Base-by-base conservation (phyloP, 129 eudicot species). In the Calendula officinalis region DNA sequence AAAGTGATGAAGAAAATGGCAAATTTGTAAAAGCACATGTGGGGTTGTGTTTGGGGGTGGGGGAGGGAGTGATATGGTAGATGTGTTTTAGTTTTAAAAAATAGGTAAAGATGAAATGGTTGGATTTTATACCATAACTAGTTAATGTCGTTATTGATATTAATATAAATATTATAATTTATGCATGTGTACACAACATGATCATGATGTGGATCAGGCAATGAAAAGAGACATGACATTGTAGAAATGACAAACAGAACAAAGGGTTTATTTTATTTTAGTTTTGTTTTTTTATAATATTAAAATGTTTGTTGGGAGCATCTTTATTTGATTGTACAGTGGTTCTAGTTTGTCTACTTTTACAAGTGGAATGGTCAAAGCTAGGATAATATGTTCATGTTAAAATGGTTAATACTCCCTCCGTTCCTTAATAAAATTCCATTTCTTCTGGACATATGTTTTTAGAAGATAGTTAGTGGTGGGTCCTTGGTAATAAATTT, bases 281-380 rank as follows among this genome's bases (percentile, higher is more conserved):
- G 11, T 39, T 39, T 9, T 35, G 38, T 55, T 11, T 16, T 12
- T 7, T 22, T 34, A 22, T 22, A n/a, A 48, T 77, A 66, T 66
- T 52, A 11, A 22, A 55, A 56, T 15, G 27, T 68, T 73, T 37
- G 50, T 45, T 46, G 22, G 51, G 60, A 64, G 78, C 66, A 73
- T 73, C 71, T 61, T 64, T 49, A 45, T 58, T 36, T 39, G 75
- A 61, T 70, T 60, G 62, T 60, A 27, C 61, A 27, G 46, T 49
- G 44, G 52, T 50, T 61, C 30, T 60, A 48, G 42, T 65, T 66
- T 37, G 10, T 36, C 8, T 7, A 39, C 44, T 37, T 55, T 52
- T 34, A 17, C 52, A 64, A 64, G 70, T 73, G 78, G 72, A 65
- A 27, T 56, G 72, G 67, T 73, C 78, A 73, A 73, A 56, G 60